A percentile compares a stretch with the other conserved stretches of the same genome.
Evolutionary conservation across 768 basidiomycete species (phyloP).

Genomic region (Termitomyces sp.): DNA sequence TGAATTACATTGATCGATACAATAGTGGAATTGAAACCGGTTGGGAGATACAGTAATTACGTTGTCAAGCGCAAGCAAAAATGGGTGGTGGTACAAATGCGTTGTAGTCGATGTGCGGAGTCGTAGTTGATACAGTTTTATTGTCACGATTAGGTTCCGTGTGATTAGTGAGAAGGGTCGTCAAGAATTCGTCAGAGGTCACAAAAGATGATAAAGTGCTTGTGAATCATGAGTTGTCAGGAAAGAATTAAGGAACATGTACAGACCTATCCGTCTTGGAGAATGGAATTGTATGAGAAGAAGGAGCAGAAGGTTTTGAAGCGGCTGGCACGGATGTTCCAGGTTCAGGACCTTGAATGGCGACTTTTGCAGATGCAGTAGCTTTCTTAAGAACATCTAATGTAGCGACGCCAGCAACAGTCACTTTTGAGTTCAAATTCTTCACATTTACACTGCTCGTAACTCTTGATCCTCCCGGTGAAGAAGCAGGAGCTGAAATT

Average conservation of each 20-base stretch:
- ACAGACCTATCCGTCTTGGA: conserved; percentile 66
- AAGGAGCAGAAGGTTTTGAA: conserved; percentile 8
- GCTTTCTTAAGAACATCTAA: conserved; percentile 28
- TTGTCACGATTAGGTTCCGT: conserved; percentile 9
- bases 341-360: conserved; percentile 13
- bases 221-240: conserved; percentile 63
- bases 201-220: conserved; percentile 36
- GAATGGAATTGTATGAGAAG: conserved; percentile 27
- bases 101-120: conserved; percentile 31
- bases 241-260: conserved; percentile 16
- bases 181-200: conserved; percentile 10
- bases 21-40: neutral
- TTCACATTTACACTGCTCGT: conserved; percentile 29
- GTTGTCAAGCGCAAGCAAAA: conserved; percentile 56
- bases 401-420: conserved; percentile 23
- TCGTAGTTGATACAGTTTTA: conserved; percentile 29
- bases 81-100: conserved; percentile 66
- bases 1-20: conserved; percentile 19
- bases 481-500: conserved; percentile 16
- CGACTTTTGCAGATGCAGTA: conserved; percentile 19
- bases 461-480: conserved; percentile 11
- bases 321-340: conserved; percentile 15
- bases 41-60: conserved; percentile 16
- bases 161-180: conserved; percentile 7
- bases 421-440: conserved; percentile 31